These are phyloP conservation scores for Xylariales sp. DNA, from an alignment of 2,329 filamentous ascomycete species.

Conservation along the genomic window DNA sequence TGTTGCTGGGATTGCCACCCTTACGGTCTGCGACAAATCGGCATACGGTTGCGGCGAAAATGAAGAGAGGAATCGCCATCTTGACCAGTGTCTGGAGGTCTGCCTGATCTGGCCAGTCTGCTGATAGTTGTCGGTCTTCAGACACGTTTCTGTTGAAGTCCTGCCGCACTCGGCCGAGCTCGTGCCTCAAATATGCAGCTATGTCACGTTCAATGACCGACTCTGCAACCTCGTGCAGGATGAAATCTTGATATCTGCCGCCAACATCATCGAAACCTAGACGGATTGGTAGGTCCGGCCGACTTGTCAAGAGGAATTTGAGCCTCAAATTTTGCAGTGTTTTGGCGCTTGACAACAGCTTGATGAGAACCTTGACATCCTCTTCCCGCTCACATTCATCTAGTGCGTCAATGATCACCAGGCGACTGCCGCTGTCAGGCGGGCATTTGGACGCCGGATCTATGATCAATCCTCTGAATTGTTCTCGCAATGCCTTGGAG, in stretches of 20 bases:
- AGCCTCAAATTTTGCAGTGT: constrained; percentile 14
- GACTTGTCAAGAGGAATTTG: constrained; percentile 33
- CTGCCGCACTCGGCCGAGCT: constrained; percentile 23
- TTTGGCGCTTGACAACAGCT: constrained; percentile 17
- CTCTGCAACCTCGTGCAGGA: constrained; percentile 30
- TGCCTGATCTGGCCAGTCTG: neutral
- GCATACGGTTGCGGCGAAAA: constrained; percentile 29
- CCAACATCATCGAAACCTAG: constrained; percentile 25
- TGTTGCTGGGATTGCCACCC: neutral
- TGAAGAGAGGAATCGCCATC: constrained; percentile 30
- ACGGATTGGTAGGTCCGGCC: constrained; percentile 32
- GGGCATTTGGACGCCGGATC: constrained; percentile 23
- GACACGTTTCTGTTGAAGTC: constrained; percentile 11
- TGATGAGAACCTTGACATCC: constrained; percentile 24
- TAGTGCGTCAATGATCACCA: constrained; percentile 29
- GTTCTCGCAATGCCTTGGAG: constrained; percentile 25
- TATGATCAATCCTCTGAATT: constrained; percentile 36
- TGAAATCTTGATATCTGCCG: constrained; percentile 21
- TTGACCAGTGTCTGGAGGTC: neutral
- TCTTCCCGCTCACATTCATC: constrained; percentile 28
- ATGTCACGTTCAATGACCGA: constrained; percentile 31
- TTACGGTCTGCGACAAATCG: constrained; percentile 20
- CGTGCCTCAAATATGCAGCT: constrained; percentile 20
- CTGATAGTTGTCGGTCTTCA: constrained; percentile 12
- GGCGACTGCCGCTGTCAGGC: neutral